phyloP scores from a whole-genome alignment of 2,329 filamentous ascomycete genomes.

The Aureobasidium mangrovei region DNA sequence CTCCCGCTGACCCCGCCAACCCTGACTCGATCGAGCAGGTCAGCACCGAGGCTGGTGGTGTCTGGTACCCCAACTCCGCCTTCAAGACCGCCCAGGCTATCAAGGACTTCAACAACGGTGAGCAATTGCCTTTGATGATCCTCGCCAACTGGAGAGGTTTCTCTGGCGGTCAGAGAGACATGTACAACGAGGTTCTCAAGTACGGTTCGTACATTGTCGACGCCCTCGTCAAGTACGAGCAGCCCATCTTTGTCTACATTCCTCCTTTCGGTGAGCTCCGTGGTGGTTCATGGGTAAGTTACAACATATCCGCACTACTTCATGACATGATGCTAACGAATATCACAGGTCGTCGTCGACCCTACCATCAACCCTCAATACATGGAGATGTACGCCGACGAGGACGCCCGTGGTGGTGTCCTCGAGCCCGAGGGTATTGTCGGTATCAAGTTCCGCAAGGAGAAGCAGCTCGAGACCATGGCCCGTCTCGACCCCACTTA shows the following conservation, averaged over 20 bases:
- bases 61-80: slow-evolving; percentile 99
- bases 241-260: slow-evolving; percentile 98
- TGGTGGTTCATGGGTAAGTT: slow-evolving; percentile 83
- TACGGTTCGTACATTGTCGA: slow-evolving; percentile 99
- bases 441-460: slow-evolving; percentile 96
- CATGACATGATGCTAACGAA: slow-evolving; percentile 25
- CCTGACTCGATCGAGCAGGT: slow-evolving; percentile 97
- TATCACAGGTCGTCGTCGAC: slow-evolving; percentile 72
- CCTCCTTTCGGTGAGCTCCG: slow-evolving; percentile 92
- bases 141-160: slow-evolving; percentile 99
- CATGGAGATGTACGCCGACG: slow-evolving; percentile 99
- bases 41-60: slow-evolving; percentile 88
- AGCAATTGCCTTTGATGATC: slow-evolving; percentile 97
- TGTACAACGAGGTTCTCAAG: slow-evolving; percentile 99
- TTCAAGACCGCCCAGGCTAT: slow-evolving; percentile 99
- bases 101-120: slow-evolving; percentile 97
- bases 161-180: slow-evolving; percentile 97
- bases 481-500: slow-evolving; percentile 82
- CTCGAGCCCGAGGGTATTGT: slow-evolving; percentile 97
- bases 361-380: slow-evolving; percentile 92
- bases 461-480: slow-evolving; percentile 97
- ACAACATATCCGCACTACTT: slow-evolving; percentile 1
- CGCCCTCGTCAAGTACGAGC: slow-evolving; percentile 94
- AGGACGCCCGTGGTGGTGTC: slow-evolving; percentile 90
- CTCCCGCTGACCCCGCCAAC: slow-evolving; percentile 92